phyloP scores from a whole-genome alignment of 352 stramenopile species.

The Globisporangium splendens region DNA sequence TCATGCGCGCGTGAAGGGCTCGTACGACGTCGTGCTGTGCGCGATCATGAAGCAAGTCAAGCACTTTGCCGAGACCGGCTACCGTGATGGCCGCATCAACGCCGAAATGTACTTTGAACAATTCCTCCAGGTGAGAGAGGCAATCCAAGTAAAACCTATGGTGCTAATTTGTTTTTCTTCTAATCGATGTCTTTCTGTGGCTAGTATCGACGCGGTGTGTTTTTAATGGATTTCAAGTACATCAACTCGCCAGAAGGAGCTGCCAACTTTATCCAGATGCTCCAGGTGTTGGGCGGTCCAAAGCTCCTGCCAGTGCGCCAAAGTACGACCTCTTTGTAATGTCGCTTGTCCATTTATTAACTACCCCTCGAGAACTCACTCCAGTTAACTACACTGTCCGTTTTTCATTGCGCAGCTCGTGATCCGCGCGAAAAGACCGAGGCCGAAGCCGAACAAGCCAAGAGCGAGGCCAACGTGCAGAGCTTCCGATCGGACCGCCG shows the following conservation, averaged over 20 bases:
- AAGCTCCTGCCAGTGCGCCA: conserved; percentile 55
- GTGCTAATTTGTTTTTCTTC: not conserved
- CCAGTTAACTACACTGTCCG: too few relatives aligned
- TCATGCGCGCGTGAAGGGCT: conserved; percentile 87
- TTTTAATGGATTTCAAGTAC: conserved; percentile 48
- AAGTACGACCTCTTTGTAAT: conserved; percentile 28
- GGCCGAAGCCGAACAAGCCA: conserved; percentile 46
- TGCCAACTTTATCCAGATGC: conserved; percentile 59
- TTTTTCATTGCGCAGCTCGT: conserved; percentile 25
- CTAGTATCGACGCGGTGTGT: conserved; percentile 47
- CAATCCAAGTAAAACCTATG: too few relatives aligned
- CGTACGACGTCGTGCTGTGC: conserved; percentile 90
- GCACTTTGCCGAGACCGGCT: conserved; percentile 89
- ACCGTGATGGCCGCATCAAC: conserved; percentile 80
- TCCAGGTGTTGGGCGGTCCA: conserved; percentile 48
- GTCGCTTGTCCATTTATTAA: too few relatives aligned
- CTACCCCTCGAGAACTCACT: not conserved
- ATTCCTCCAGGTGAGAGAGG: conserved; percentile 34
- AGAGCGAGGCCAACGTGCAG: conserved; percentile 69
- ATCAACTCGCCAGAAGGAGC: conserved; percentile 28
- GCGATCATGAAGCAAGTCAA: conserved; percentile 91
- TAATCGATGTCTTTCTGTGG: not conserved
- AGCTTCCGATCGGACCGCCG: conserved; percentile 81
- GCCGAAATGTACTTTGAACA: conserved; percentile 74
- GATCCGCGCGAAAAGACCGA: conserved; percentile 46